phyloP scores from a whole-genome alignment of 2,329 filamentous ascomycete genomes.

The Mycosphaerella sp. region DNA sequence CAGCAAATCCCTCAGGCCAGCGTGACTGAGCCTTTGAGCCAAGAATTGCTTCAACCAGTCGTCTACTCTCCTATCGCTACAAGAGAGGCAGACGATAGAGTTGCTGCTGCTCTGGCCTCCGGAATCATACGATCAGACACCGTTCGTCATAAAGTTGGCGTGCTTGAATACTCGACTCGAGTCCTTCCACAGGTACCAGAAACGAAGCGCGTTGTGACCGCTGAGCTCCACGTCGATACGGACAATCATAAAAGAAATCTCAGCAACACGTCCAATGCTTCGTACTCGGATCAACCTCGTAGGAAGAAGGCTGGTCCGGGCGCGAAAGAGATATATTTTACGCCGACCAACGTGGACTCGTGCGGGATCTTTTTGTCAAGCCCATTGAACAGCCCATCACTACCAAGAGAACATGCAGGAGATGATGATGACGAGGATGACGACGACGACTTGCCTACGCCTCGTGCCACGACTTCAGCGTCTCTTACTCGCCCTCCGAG shows the following conservation, averaged over 20 bases:
- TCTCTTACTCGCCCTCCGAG: slow-evolving; percentile 12
- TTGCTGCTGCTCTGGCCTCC: slow-evolving; percentile 1
- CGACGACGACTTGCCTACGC: slow-evolving; percentile 15
- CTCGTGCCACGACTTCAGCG: slow-evolving; percentile 3
- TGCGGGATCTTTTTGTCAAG: slow-evolving; percentile 24
- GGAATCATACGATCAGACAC: slow-evolving; percentile 7
- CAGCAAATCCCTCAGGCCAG: background rate
- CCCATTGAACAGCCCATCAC: slow-evolving; percentile 22
- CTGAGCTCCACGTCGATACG: slow-evolving; percentile 8
- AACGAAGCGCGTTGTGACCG: background rate
- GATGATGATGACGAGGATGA: slow-evolving; percentile 6
- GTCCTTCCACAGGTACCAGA: slow-evolving; percentile 2
- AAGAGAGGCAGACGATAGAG: background rate
- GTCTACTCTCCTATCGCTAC: slow-evolving; percentile 10
- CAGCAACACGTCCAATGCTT: slow-evolving; percentile 10
- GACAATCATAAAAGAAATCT: slow-evolving; percentile 15
- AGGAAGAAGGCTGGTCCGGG: slow-evolving; percentile 7
- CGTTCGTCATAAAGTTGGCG: slow-evolving; percentile 4
- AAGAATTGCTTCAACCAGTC: slow-evolving; percentile 11
- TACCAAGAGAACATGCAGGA: background rate
- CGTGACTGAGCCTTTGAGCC: background rate
- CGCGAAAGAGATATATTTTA: slow-evolving; percentile 26
- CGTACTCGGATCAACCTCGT: slow-evolving; percentile 8
- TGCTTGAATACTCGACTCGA: slow-evolving; percentile 3
- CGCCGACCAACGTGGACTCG: slow-evolving; percentile 22